These are phyloP conservation scores for Termitomyces sp. DNA, from an alignment of 768 basidiomycete genomes.

Conservation along the genomic window DNA sequence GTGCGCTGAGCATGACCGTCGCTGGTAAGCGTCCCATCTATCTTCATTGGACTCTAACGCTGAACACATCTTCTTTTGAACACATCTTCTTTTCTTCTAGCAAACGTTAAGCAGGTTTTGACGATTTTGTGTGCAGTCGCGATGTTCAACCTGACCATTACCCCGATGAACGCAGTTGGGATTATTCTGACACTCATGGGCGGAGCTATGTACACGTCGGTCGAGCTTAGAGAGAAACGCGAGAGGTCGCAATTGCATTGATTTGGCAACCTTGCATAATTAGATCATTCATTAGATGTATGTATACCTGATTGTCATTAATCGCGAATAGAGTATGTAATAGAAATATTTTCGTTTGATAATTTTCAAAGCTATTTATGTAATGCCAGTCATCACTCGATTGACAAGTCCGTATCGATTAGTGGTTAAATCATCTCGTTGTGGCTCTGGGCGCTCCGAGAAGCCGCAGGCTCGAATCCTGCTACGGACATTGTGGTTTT, in stretches of 20 bases:
- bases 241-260: not conserved
- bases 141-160: conserved; percentile 83
- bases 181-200: conserved; percentile 83
- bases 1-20: conserved; percentile 88
- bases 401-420: conserved; percentile 10
- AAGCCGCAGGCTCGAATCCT: conserved; percentile 12
- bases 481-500: conserved; percentile 1
- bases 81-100: too few species aligned
- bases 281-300: too few species aligned
- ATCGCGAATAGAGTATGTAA: not conserved
- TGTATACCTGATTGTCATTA: not conserved
- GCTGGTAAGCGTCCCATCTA: conserved; percentile 52
- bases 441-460: conserved; percentile 2
- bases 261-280: not conserved
- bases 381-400: not conserved
- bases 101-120: conserved; percentile 91
- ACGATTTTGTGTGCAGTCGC: conserved; percentile 82
- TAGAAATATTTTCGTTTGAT: too few species aligned
- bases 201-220: conserved; percentile 75
- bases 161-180: conserved; percentile 74
- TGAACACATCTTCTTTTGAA: too few species aligned
- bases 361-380: not conserved
- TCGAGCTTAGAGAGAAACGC: conserved; percentile 55
- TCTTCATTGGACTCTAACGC: not conserved
- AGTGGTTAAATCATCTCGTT: conserved; percentile 11